Conservation (phyloP, 441 rosid genomes). For the Gossypium schwendimanii region DNA sequence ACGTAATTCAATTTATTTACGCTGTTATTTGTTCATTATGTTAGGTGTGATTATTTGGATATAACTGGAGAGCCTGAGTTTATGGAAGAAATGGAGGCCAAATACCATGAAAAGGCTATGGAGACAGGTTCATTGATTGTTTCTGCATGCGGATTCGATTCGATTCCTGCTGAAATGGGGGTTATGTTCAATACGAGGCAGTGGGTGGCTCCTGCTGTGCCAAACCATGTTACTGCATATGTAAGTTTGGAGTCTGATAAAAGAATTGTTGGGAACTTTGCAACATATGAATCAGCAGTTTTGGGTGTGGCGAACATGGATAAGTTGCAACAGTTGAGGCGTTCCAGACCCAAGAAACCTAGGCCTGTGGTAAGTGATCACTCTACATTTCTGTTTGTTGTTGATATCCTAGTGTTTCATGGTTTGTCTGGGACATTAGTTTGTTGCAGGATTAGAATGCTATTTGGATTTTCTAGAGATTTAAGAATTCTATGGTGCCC, state of each 20-base stretch:
- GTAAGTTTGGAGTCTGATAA: conserved; percentile 70
- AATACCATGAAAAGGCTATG: conserved; percentile 55
- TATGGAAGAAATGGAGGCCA: conserved; percentile 73
- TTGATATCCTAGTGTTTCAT: neutral
- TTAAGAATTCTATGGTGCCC: neutral
- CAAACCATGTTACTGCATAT: conserved; percentile 66
- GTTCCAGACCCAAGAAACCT: conserved; percentile 62
- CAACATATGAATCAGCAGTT: conserved; percentile 78
- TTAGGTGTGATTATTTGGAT: conserved; percentile 83
- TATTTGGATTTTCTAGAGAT: neutral
- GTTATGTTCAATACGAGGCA: conserved; percentile 70
- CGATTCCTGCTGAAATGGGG: conserved; percentile 80
- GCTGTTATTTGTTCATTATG: neutral
- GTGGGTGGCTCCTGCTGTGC: conserved; percentile 63
- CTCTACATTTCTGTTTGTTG: neutral
- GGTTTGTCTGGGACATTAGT: neutral
- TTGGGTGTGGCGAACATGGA: conserved; percentile 63
- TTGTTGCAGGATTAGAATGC: neutral
- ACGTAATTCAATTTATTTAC: neutral
- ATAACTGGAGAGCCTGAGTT: conserved; percentile 91
- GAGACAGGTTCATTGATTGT: conserved; percentile 66
- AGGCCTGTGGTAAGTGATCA: conserved; percentile 51
- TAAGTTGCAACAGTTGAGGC: conserved; percentile 58
- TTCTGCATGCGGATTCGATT: conserved; percentile 93
- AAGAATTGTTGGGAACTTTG: conserved; percentile 67